Conservation (phyloP, 345 rosid genomes). For the Ceriops zippeliana region DNA sequence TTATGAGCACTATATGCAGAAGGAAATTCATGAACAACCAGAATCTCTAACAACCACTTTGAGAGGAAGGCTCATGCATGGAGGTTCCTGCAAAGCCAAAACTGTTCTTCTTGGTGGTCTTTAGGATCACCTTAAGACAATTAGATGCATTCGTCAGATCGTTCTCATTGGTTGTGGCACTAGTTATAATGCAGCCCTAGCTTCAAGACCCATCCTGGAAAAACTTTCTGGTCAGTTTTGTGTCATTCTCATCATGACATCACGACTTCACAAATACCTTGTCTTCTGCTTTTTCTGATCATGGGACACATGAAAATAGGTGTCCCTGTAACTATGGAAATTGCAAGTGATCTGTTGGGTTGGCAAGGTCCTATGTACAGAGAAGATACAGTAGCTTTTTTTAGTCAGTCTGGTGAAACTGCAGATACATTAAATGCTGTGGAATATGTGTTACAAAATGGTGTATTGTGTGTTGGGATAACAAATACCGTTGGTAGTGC, state of each 20-base stretch:
- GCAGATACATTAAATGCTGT: conserved; percentile 86
- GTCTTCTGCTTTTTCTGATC: conserved; percentile 11
- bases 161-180: conserved; percentile 95
- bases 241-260: conserved; percentile 5
- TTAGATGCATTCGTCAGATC: conserved; percentile 81
- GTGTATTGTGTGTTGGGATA: conserved; percentile 91
- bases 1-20: conserved; percentile 93
- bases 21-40: conserved; percentile 97
- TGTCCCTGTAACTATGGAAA: conserved; percentile 94
- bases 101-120: conserved; percentile 90
- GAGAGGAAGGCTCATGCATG: conserved; percentile 93
- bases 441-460: conserved; percentile 77
- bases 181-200: conserved; percentile 93
- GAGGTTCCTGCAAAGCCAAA: conserved; percentile 77
- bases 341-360: conserved; percentile 93
- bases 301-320: conserved; percentile 35
- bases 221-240: conserved; percentile 76
- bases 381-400: conserved; percentile 94
- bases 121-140: conserved; percentile 87
- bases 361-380: conserved; percentile 93
- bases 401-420: conserved; percentile 99
- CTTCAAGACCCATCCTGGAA: conserved; percentile 89
- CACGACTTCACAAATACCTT: neutral
- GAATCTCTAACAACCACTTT: conserved; percentile 89
- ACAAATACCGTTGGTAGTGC: conserved; percentile 95